phyloP scores from a whole-genome alignment of 768 basidiomycete species.

The Chlorophyllum brunneum region DNA sequence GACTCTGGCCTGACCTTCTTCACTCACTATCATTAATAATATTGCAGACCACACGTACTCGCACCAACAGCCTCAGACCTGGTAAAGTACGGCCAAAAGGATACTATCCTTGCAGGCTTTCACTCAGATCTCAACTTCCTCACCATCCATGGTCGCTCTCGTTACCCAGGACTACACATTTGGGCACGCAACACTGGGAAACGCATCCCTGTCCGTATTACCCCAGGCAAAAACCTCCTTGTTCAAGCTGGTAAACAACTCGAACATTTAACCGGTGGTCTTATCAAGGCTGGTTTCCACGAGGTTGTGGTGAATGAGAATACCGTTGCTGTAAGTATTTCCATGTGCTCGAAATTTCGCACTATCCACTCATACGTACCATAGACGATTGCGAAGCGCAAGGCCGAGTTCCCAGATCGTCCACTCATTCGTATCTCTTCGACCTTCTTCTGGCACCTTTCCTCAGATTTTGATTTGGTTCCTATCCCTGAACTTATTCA shows the following conservation, averaged over 20 bases:
- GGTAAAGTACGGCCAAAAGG: constrained; percentile 66
- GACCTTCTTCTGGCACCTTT: constrained; percentile 95
- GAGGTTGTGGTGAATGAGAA: constrained; percentile 89
- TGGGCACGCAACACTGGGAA: constrained; percentile 96
- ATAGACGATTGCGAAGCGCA: constrained; percentile 64
- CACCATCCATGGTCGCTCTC: constrained; percentile 84
- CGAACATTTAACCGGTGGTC: constrained; percentile 78
- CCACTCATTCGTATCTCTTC: constrained; percentile 94
- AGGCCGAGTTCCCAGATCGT: constrained; percentile 57
- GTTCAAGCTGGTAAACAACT: constrained; percentile 97
- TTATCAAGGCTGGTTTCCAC: constrained; percentile 91
- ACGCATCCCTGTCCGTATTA: constrained; percentile 84
- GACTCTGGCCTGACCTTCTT: constrained; percentile 17
- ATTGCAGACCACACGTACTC: constrained; percentile 71
- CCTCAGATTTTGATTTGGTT: constrained; percentile 75
- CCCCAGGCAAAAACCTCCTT: constrained; percentile 74
- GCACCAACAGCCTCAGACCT: constrained; percentile 95
- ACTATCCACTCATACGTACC: neutral
- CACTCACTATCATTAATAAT: neutral
- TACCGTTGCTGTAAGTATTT: constrained; percentile 58
- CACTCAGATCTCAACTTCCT: constrained; percentile 94
- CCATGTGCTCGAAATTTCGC: neutral
- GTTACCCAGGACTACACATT: constrained; percentile 86
- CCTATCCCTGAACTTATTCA: constrained; percentile 54
- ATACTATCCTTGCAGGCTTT: constrained; percentile 91